Evolutionary conservation across 2,329 filamentous ascomycete species (phyloP).

Genomic region (Colletotrichum gloeosporioides): DNA sequence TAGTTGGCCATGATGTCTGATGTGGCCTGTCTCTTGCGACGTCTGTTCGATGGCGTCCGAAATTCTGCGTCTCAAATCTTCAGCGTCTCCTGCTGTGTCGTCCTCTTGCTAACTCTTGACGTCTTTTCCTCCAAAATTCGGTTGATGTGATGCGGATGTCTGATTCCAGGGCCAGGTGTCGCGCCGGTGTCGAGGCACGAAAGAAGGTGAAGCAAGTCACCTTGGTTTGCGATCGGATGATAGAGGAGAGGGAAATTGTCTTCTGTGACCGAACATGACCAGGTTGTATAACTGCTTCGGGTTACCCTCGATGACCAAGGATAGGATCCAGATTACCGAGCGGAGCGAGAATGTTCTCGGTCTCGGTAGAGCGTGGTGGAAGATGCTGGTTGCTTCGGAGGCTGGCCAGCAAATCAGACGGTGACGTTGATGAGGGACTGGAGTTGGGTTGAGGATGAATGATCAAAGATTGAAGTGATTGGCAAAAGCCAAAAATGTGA

Average conservation of each 20-base stretch:
- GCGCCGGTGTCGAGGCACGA: slow-evolving; percentile 54
- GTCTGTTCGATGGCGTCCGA: slow-evolving; percentile 32
- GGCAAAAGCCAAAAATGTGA: slow-evolving; percentile 42
- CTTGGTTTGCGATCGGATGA: slow-evolving; percentile 67
- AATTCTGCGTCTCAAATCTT: not conserved
- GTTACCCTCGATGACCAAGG: slow-evolving; percentile 36
- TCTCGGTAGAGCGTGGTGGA: slow-evolving; percentile 28
- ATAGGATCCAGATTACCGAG: slow-evolving; percentile 33
- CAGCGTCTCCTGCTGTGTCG: slow-evolving; percentile 17
- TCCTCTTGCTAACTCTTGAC: slow-evolving; percentile 16
- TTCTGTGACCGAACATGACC: slow-evolving; percentile 63
- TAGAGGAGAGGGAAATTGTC: slow-evolving; percentile 58
- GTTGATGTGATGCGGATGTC: slow-evolving; percentile 20
- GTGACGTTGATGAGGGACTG: not conserved
- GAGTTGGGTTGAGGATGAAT: not conserved
- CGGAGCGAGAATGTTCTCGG: slow-evolving; percentile 24
- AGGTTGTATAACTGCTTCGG: slow-evolving; percentile 36
- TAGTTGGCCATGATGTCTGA: slow-evolving; percentile 32
- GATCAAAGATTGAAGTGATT: slow-evolving; percentile 31
- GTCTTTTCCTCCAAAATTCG: slow-evolving; percentile 12
- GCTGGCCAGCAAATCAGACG: slow-evolving; percentile 26
- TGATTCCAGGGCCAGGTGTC: slow-evolving; percentile 30
- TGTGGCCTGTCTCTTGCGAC: slow-evolving; percentile 32
- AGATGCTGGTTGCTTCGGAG: slow-evolving; percentile 33
- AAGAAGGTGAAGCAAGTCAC: slow-evolving; percentile 58